Evolutionary conservation across 129 eudicot species (phyloP).

Genomic region (Ambrosia trifida): DNA sequence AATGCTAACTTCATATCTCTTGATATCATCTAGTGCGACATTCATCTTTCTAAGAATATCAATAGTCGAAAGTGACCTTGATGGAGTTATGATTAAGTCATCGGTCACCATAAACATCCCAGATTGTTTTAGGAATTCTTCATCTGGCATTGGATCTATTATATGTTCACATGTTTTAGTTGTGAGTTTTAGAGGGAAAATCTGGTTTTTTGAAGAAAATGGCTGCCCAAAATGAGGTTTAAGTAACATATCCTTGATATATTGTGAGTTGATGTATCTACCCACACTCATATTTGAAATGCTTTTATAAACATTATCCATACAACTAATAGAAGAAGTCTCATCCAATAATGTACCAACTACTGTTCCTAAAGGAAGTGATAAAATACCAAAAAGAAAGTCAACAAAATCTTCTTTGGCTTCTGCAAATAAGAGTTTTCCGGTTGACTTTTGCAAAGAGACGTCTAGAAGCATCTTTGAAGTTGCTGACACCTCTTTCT

Average conservation of each 20-base stretch:
- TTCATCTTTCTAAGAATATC: neutral
- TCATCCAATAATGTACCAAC: neutral
- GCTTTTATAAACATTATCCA: conserved; percentile 34
- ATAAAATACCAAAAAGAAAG: conserved; percentile 34
- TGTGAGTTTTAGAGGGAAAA: neutral
- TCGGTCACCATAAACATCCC: conserved; percentile 25
- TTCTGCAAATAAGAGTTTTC: conserved; percentile 30
- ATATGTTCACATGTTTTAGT: no score
- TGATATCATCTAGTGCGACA: conserved; percentile 7
- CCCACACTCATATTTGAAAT: neutral
- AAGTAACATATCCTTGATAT: neutral
- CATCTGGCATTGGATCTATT: neutral
- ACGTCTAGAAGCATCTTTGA: conserved; percentile 23
- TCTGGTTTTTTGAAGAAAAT: neutral
- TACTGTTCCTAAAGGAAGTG: conserved; percentile 31
- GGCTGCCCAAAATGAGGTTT: neutral
- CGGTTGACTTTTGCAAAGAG: conserved; percentile 30
- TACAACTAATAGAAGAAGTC: neutral
- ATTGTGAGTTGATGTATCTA: neutral
- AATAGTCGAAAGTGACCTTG: neutral
- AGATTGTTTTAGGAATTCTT: neutral
- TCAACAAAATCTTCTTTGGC: conserved; percentile 41
- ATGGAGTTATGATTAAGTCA: conserved; percentile 19
- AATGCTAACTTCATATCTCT: conserved; percentile 11
- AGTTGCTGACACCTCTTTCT: neutral